Evolutionary conservation across 2,329 filamentous ascomycete genomes (phyloP).

Genomic region (Fusarium torulosum): DNA sequence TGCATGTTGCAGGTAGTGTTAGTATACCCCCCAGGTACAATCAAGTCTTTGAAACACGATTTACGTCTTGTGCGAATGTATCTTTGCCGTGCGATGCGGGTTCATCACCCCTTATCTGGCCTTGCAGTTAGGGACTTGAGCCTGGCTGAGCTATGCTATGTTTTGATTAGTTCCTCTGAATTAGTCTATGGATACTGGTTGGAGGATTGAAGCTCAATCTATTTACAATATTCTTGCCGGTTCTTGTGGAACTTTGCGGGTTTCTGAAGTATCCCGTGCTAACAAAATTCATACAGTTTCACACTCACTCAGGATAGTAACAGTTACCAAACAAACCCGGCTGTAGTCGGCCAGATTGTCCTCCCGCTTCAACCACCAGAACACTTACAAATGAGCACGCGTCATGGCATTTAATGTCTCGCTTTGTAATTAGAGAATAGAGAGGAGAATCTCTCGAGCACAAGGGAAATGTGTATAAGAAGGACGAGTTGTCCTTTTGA

Average conservation of each 20-base stretch:
- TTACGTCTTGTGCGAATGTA: background rate
- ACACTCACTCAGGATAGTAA: background rate
- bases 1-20: constrained; percentile 18
- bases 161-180: no score
- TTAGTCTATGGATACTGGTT: no score
- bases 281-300: accelerated
- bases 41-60: accelerated
- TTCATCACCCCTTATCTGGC: no score
- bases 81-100: no score
- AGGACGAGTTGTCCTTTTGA: background rate
- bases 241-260: background rate
- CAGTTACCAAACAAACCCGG: constrained; percentile 1
- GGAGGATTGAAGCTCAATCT: background rate
- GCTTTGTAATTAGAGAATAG: constrained; percentile 13
- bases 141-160: no score
- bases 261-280: constrained; percentile 26
- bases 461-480: constrained; percentile 7
- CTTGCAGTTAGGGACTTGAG: no score
- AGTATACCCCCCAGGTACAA: constrained; percentile 31
- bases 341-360: constrained; percentile 22
- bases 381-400: background rate
- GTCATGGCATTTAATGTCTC: constrained; percentile 9
- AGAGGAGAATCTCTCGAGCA: background rate
- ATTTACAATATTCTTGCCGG: constrained; percentile 17
- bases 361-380: constrained; percentile 24